Conservation (phyloP, 257 asterid genomes). For the Solanum tarijense region DNA sequence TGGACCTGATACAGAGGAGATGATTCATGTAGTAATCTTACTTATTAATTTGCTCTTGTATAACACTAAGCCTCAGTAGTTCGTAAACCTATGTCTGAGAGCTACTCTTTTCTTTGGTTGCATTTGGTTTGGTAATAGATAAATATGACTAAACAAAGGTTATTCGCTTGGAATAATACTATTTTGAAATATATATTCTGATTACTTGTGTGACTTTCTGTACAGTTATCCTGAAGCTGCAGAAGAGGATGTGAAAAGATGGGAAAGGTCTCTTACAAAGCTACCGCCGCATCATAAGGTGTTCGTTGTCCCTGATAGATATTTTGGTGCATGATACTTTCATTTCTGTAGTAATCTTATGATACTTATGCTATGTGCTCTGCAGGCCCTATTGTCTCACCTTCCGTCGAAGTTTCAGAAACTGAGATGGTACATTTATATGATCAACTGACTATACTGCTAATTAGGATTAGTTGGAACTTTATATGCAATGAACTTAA, state of each 20-base stretch:
- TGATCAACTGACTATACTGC: neutral
- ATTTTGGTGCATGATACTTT: neutral
- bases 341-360: neutral
- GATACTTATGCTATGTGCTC: slow-evolving; percentile 18
- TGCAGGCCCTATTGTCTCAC: slow-evolving; percentile 73
- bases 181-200: neutral
- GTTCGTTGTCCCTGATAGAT: neutral
- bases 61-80: neutral
- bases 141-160: neutral
- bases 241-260: slow-evolving; percentile 78
- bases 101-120: neutral
- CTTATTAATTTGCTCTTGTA: neutral
- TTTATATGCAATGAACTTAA: neutral
- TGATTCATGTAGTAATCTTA: neutral
- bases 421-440: slow-evolving; percentile 62
- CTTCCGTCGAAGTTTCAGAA: slow-evolving; percentile 71
- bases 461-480: neutral
- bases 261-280: slow-evolving; percentile 62
- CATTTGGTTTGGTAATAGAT: neutral
- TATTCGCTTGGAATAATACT: neutral
- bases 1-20: neutral
- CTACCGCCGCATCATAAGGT: slow-evolving; percentile 82
- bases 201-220: slow-evolving; percentile 5
- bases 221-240: slow-evolving; percentile 93
- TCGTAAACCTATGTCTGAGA: neutral